Evolutionary conservation across 805 yeast species (phyloP), one percentile per base, ranked within the genome.

Genomic region (Teunomyces gatunensis): DNA sequence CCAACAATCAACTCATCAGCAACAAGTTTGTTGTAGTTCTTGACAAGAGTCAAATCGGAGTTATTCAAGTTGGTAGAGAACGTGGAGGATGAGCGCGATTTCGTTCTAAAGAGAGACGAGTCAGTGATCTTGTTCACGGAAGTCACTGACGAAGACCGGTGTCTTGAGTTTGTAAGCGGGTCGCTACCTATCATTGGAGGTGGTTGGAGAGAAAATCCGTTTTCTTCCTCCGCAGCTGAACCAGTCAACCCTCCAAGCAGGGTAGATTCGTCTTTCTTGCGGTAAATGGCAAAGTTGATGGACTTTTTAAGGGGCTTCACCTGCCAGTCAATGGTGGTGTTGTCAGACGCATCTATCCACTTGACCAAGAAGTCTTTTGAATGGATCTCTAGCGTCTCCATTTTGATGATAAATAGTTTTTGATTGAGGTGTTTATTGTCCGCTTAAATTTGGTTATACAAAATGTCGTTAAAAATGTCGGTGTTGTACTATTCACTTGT

Each of bases 331-430:
- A 92, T 78, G 15, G 74, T 64, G 27, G 84, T 78, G 49, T 82
- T 78, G 34, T 81, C 85, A 0, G 87, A 85, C 5, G 87, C 87
- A 52, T 83, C 79, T 46, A 91, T 83, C 98, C 98, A 94, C 57
- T 92, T 89, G 59, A 91, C 87, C 52, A 90, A 81, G 59, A 88
- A 92, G 48, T 94, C 86, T 64, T 89, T 87, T 43, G 95, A 84
- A 57, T 91, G 96, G 20, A 94, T 82, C 66, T 92, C 97, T 42
- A 94, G 78, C 2, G 90, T 84, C 67, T 92, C 98, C 97, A 90
- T 88, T 5, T 42, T 39, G 17, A 17, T 17, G 20, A 13, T 34
- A 11, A 20, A 23, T 21, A 23, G 18, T n/a, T 11, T 21, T 37
- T 21, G 20, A 12, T 12, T 32, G 15, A 32, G 10, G 40, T 37